Conservation (phyloP, 257 asterid species). For the Solanum peruvianum region DNA sequence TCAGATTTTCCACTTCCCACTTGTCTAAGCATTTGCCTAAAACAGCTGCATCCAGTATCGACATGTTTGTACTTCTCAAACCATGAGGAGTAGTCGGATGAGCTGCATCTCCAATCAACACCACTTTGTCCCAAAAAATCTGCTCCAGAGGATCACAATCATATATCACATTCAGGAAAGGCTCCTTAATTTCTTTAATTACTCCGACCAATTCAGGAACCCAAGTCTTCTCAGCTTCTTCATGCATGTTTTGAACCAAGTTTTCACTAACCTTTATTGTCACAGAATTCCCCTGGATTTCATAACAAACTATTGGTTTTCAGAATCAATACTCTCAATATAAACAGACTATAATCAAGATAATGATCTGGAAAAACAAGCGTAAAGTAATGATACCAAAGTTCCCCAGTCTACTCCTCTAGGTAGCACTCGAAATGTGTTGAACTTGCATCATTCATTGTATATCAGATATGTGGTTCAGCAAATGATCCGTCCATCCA, state of each 20-base stretch:
- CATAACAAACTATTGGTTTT: not conserved
- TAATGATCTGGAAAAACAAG: not conserved
- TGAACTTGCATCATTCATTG: not conserved
- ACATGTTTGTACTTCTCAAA: conserved; percentile 92
- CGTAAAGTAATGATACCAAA: not conserved
- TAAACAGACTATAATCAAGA: not conserved
- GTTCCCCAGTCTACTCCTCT: not conserved
- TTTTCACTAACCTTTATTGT: conserved; percentile 49
- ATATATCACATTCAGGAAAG: conserved; percentile 64
- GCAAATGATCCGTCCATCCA: not conserved
- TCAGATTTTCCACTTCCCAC: conserved; percentile 37
- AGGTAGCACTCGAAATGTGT: not conserved
- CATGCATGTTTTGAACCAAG: conserved; percentile 42
- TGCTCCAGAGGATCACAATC: conserved; percentile 55
- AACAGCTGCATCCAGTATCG: conserved; percentile 70
- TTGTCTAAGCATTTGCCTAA: conserved; percentile 66
- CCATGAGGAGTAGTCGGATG: conserved; percentile 94
- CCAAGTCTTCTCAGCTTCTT: conserved; percentile 59
- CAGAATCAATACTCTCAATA: not conserved
- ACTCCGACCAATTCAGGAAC: conserved; percentile 43
- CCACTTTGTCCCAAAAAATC: conserved; percentile 61
- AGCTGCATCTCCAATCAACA: conserved; percentile 82
- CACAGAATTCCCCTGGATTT: conserved; percentile 52
- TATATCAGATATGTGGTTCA: not conserved
- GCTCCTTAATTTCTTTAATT: conserved; percentile 49